Conservation (phyloP, 2,329 filamentous ascomycete genomes). For the Lasiodiplodia sp. region DNA sequence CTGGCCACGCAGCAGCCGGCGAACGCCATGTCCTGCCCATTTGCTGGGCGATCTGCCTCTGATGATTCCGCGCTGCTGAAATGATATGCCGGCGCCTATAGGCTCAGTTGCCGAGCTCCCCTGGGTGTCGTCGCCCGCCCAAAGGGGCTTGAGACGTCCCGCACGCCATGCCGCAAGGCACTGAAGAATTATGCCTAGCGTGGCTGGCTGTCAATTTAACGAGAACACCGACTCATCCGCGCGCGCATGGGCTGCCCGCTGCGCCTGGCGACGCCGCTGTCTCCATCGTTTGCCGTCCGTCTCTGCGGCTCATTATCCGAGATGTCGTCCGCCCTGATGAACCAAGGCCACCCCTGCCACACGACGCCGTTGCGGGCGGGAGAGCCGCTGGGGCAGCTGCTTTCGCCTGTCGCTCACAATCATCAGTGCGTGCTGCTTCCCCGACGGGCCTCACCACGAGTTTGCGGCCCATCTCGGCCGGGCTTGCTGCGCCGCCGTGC, state of each 20-base stretch:
- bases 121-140: background rate
- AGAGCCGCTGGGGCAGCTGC: constrained; percentile 16
- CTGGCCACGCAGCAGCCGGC: constrained; percentile 5
- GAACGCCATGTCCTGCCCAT: constrained; percentile 11
- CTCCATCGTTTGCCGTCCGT: constrained; percentile 10
- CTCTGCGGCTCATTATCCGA: constrained; percentile 22
- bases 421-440: constrained; percentile 14
- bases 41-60: constrained; percentile 13
- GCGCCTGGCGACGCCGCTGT: constrained; percentile 8
- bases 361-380: constrained; percentile 13
- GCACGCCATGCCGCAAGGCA: constrained; percentile 10
- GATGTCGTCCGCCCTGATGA: constrained; percentile 7
- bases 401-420: constrained; percentile 14
- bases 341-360: constrained; percentile 13
- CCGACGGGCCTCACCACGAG: background rate
- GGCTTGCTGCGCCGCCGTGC: constrained; percentile 9
- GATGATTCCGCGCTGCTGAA: constrained; percentile 14
- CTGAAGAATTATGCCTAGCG: constrained; percentile 7
- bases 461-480: background rate
- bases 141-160: constrained; percentile 2
- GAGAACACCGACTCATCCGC: constrained; percentile 12
- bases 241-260: constrained; percentile 15
- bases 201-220: constrained; percentile 14
- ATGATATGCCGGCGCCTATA: constrained; percentile 2
- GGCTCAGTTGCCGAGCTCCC: background rate